These are phyloP conservation scores for Scheffersomyces quercinus DNA, from an alignment of 1,139 yeast species.

Conservation along the genomic window DNA sequence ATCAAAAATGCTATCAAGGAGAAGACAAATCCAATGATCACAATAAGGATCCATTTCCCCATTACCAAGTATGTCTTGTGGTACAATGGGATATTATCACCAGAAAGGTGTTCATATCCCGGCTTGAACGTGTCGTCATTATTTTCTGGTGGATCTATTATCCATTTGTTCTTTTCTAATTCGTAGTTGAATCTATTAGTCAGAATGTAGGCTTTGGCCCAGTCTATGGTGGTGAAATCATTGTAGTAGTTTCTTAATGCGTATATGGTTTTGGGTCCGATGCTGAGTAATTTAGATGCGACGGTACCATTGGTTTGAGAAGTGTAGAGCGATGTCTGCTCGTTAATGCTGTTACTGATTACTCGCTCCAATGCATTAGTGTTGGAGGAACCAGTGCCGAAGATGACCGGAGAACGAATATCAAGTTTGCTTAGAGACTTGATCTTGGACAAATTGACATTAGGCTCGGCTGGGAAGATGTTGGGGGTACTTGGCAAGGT, in stretches of 20 bases:
- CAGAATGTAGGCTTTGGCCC: conserved; percentile 55
- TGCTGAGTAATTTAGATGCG: conserved; percentile 17
- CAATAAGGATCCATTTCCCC: conserved; percentile 53
- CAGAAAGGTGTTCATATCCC: background rate
- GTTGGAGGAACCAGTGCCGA: too few species aligned
- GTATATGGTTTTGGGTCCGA: conserved; percentile 19
- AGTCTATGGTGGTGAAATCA: conserved; percentile 70
- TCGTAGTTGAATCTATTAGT: conserved; percentile 49
- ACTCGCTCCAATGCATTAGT: too few species aligned
- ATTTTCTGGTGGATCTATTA: conserved; percentile 14
- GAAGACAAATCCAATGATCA: conserved; percentile 48
- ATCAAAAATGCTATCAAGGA: conserved; percentile 55
- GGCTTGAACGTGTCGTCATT: conserved; percentile 1
- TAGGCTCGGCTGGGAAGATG: background rate
- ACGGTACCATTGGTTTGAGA: conserved; percentile 20
- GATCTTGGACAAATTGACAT: background rate
- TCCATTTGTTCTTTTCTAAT: conserved; percentile 28
- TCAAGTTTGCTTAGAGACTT: background rate
- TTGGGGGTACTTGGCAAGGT: background rate
- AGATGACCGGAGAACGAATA: background rate
- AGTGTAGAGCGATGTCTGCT: conserved; percentile 9
- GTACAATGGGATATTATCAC: conserved; percentile 22
- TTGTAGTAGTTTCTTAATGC: conserved; percentile 47
- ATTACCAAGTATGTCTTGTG: conserved; percentile 25
- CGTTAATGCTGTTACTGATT: too few species aligned